A percentile compares a stretch with the other conserved stretches of the same genome.
Evolutionary conservation across 169 alveolate species (phyloP).

Genomic region (Plasmodium blacklocki): DNA sequence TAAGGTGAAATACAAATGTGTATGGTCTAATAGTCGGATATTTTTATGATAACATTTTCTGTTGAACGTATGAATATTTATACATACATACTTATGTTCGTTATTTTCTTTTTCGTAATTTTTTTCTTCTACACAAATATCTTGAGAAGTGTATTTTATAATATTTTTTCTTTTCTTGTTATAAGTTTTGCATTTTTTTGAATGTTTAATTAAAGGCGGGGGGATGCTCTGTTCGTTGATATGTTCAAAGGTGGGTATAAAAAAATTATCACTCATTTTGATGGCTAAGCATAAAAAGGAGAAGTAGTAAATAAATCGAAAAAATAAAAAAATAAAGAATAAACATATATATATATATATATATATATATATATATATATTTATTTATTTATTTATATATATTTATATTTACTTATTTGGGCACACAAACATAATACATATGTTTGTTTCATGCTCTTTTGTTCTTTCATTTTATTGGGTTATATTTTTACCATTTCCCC

Average conservation of each 20-base stretch:
- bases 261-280: slow-evolving; percentile 36
- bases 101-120: background rate
- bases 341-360: background rate
- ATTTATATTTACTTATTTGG: too few species aligned
- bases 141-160: background rate
- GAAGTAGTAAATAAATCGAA: background rate
- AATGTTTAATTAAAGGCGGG: slow-evolving; percentile 53
- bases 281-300: background rate
- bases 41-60: slow-evolving; percentile 57
- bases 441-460: too few species aligned
- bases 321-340: background rate
- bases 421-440: too few species aligned
- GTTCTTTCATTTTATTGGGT: too few species aligned
- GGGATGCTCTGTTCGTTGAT: slow-evolving; percentile 46
- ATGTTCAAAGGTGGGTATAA: slow-evolving; percentile 43
- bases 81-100: slow-evolving; percentile 35
- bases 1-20: slow-evolving; percentile 26
- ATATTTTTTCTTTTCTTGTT: slow-evolving; percentile 16
- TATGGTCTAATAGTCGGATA: slow-evolving; percentile 33
- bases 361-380: background rate
- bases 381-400: too few species aligned
- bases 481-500: too few species aligned
- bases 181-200: slow-evolving; percentile 28
- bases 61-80: slow-evolving; percentile 43
- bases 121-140: background rate